phyloP scores from a whole-genome alignment of 108 stramenopile genomes.

The Cylindrotheca closterium region DNA sequence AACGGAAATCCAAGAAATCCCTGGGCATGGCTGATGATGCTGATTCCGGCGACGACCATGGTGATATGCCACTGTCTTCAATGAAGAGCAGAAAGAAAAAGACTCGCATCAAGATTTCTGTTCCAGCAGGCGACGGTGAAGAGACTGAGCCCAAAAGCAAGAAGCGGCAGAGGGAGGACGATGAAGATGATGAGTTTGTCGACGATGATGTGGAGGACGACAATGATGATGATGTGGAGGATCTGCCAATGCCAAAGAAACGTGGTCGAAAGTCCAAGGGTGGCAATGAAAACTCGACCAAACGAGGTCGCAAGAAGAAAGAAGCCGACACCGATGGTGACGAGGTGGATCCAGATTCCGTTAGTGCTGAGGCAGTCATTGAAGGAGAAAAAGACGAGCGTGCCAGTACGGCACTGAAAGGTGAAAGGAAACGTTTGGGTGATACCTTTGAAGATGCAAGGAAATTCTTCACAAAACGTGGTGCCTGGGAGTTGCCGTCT shows the following conservation, averaged over 20 bases:
- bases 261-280: background rate
- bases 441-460: constrained; percentile 56
- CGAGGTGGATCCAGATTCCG: background rate
- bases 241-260: background rate
- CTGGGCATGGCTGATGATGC: constrained; percentile 2
- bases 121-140: constrained; percentile 12
- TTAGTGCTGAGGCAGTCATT: constrained; percentile 8
- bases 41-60: constrained; percentile 27
- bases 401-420: constrained; percentile 43
- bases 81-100: constrained; percentile 36
- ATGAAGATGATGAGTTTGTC: constrained; percentile 19
- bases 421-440: constrained; percentile 39
- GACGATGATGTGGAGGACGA: background rate
- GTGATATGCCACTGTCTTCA: constrained; percentile 29
- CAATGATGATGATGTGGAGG: constrained; percentile 6
- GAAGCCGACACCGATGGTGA: constrained; percentile 7
- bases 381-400: constrained; percentile 12
- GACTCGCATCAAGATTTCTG: constrained; percentile 57
- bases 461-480: constrained; percentile 38
- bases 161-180: constrained; percentile 23
- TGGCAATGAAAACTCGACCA: background rate
- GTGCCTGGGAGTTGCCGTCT: constrained; percentile 66
- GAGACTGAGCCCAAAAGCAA: constrained; percentile 17
- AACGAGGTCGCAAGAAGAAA: constrained; percentile 5
- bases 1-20: constrained; percentile 9